Percentiles rank a stretch among this genome's conserved stretches.
Evolutionary conservation across 164 flowering plant species (phyloP).

Genomic region (Paratinospora sagittata): DNA sequence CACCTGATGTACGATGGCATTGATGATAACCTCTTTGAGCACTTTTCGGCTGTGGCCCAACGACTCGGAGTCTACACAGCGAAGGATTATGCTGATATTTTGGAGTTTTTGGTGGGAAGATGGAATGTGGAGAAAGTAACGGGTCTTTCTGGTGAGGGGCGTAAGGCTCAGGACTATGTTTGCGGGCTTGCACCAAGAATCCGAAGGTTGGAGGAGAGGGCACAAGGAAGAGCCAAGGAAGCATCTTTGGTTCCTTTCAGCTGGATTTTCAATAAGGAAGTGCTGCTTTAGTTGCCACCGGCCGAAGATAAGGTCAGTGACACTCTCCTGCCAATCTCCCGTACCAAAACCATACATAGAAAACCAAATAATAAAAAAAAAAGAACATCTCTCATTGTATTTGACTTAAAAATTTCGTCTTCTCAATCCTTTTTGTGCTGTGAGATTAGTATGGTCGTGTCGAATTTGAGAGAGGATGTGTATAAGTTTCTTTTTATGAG

Average conservation of each 20-base stretch:
- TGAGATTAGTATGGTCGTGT: neutral
- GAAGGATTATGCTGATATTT: conserved; percentile 56
- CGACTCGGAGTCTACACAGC: conserved; percentile 57
- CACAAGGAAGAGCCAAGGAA: conserved; percentile 35
- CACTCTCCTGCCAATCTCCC: neutral
- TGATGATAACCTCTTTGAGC: conserved; percentile 46
- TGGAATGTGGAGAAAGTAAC: conserved; percentile 58
- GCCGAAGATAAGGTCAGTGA: neutral
- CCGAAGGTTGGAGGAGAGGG: conserved; percentile 46
- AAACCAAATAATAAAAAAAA: too few relatives aligned
- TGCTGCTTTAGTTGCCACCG: conserved; percentile 32
- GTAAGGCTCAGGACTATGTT: conserved; percentile 58
- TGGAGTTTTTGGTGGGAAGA: conserved; percentile 60
- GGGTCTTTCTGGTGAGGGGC: conserved; percentile 60
- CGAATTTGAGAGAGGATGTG: neutral
- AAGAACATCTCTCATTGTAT: neutral
- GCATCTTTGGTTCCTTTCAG: conserved; percentile 42
- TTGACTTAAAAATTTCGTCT: neutral
- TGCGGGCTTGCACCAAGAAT: conserved; percentile 54
- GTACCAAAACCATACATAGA: neutral
- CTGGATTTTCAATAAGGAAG: conserved; percentile 57
- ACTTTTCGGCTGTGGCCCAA: conserved; percentile 65
- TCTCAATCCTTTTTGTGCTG: neutral
- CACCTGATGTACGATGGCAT: conserved; percentile 51
- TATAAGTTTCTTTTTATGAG: neutral